Base-by-base conservation (phyloP, 208 protist genomes). In the Wallacemonas sp. region DNA sequence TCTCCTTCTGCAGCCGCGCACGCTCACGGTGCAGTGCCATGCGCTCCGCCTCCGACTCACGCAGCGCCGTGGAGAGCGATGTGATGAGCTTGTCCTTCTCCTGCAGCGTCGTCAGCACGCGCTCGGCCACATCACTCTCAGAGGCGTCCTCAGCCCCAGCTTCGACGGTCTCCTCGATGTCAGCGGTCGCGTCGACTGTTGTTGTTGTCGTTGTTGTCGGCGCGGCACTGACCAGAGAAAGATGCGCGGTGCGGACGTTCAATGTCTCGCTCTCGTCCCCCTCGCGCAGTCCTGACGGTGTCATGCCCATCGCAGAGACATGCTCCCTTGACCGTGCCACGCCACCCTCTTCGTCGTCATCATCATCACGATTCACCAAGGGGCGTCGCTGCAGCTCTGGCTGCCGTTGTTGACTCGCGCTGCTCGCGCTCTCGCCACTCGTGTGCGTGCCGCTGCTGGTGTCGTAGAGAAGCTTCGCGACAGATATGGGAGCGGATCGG, bases 101-200 rank as follows among this genome's bases (percentile, higher is more conserved):
- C 26, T 74, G 61, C 8, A 83, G 57, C 1, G 72, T 56, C 0
- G 9, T 33, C 1, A 83, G 41, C 6, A 83, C 72, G n/a, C 65
- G 68, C 17, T 79, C 72, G 12, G 78, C 78, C 36, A 83, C 73
- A n/a, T 72, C 65, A 38, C 69, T 69, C 21, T 76, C 70, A 30
- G 52, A 39, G 16, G 33, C 65, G 2, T 52, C 36, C 36, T 6
- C 36, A 41, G 9, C 36, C 36, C 6, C 36, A 41, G 36, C 36
- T 41, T 41, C 36, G 14, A 41, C 36, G 9, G 36, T 14, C 36
- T 6, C 36, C 36, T 41, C 14, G 9, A 41, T 6, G 36, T 41
- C 14, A 14, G 36, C n/a, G 17, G n/a, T 6, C 46, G n/a, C 46
- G 17, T 6, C 17, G 46, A 17, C 11, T 8, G n/a, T 54, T 19